A percentile compares a stretch with the other conserved stretches of the same genome.
phyloP scores from a whole-genome alignment of 2,329 filamentous ascomycete species.

The Xylaria sp. region DNA sequence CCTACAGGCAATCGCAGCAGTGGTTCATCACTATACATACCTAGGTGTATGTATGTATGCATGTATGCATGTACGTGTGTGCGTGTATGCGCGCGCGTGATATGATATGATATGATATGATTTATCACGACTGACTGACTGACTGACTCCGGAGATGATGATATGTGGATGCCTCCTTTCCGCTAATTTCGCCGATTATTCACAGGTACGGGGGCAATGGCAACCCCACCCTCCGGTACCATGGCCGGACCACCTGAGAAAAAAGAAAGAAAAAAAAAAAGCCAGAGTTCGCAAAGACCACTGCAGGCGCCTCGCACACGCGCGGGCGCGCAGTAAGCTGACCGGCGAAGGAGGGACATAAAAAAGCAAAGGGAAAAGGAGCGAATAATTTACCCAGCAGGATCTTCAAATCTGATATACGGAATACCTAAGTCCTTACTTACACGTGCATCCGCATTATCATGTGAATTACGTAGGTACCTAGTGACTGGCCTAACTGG shows the following conservation, averaged over 20 bases:
- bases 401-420: neutral
- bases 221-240: constrained; percentile 1
- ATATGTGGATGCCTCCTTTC: neutral
- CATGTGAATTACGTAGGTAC: neutral
- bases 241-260: neutral
- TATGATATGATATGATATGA: constrained; percentile 7
- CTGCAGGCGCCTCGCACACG: neutral
- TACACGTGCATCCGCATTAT: neutral
- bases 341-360: neutral
- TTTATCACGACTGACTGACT: too few species aligned
- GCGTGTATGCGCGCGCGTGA: neutral
- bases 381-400: neutral
- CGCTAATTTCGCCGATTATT: too few species aligned
- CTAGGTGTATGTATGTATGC: too few species aligned
- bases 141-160: neutral
- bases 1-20: too few species aligned
- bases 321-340: neutral
- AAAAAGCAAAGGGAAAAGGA: neutral
- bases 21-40: too few species aligned
- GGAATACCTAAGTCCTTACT: neutral
- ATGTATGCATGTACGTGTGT: too few species aligned
- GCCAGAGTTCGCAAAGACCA: neutral
- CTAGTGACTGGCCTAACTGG: constrained; percentile 4
- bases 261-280: neutral
- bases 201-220: constrained; percentile 2